These are phyloP conservation scores for Nitzschia palea DNA, from an alignment of 108 stramenopile genomes.

Conservation along the genomic window DNA sequence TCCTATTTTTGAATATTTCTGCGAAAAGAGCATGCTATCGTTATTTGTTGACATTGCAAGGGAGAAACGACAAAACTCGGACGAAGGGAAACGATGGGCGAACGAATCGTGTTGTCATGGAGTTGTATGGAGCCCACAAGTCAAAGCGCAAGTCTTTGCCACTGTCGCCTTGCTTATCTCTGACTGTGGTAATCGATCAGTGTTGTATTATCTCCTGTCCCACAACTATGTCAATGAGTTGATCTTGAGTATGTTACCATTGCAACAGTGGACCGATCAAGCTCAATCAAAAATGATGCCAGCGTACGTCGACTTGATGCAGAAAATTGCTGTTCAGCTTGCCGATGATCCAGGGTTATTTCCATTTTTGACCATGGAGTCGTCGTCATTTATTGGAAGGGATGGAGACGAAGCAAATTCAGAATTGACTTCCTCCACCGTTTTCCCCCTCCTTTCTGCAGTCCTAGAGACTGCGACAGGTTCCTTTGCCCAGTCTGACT, in stretches of 20 bases:
- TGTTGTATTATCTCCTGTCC: slow-evolving; percentile 74
- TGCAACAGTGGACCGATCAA: slow-evolving; percentile 71
- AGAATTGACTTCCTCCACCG: slow-evolving; percentile 12
- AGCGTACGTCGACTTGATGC: slow-evolving; percentile 65
- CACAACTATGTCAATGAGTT: slow-evolving; percentile 83
- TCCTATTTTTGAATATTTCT: slow-evolving; percentile 84
- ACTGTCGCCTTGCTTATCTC: slow-evolving; percentile 62
- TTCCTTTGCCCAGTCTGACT: slow-evolving; percentile 51
- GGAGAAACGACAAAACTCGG: slow-evolving; percentile 24
- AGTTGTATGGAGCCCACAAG: slow-evolving; percentile 62
- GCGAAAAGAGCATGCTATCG: slow-evolving; percentile 77
- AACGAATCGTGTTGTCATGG: slow-evolving; percentile 44
- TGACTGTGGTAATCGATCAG: slow-evolving; percentile 48
- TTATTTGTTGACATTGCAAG: slow-evolving; percentile 74
- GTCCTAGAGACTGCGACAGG: slow-evolving; percentile 62
- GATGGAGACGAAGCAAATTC: not conserved
- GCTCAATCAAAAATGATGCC: slow-evolving; percentile 78
- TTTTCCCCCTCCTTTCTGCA: slow-evolving; percentile 68
- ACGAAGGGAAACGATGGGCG: slow-evolving; percentile 7
- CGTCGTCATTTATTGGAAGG: not conserved
- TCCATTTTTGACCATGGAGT: slow-evolving; percentile 35
- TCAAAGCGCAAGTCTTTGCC: slow-evolving; percentile 77
- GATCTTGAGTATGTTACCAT: slow-evolving; percentile 62
- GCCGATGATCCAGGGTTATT: slow-evolving; percentile 50
- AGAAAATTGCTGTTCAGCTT: slow-evolving; percentile 63